A percentile compares a stretch with the other conserved stretches of the same genome.
These are phyloP conservation scores for Citrullus amarus DNA, from an alignment of 306 rosid genomes.

Conservation along the genomic window DNA sequence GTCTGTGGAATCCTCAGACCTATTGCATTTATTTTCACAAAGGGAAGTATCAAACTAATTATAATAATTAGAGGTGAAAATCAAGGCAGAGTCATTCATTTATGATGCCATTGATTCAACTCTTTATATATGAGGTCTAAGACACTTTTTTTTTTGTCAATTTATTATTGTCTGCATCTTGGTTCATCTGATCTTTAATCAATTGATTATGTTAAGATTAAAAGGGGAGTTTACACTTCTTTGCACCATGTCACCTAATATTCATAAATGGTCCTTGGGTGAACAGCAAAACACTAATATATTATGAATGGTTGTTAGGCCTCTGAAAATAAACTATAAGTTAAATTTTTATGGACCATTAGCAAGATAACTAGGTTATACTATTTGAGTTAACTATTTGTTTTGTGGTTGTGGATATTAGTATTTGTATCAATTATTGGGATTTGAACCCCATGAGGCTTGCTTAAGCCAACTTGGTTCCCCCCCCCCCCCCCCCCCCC, in stretches of 20 bases:
- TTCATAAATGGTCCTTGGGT: neutral
- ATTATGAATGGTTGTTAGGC: slow-evolving; percentile 5
- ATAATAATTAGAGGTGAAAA: neutral
- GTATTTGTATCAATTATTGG: neutral
- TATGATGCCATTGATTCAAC: neutral
- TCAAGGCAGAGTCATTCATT: neutral
- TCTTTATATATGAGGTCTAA: neutral
- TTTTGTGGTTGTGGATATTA: neutral
- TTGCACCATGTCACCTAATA: neutral
- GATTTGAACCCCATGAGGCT: slow-evolving; percentile 1
- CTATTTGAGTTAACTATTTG: neutral
- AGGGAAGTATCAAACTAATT: neutral
- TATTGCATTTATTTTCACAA: neutral
- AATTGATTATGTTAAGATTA: neutral
- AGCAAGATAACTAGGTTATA: neutral
- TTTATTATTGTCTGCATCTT: neutral
- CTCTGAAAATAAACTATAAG: neutral
- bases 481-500: too few species aligned
- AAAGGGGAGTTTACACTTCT: slow-evolving; percentile 4
- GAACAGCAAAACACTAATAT: neutral
- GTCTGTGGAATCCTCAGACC: neutral
- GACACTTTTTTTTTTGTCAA: neutral
- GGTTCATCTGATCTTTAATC: neutral
- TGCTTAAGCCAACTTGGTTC: neutral
- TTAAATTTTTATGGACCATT: neutral